These are phyloP conservation scores for Colletotrichum kahawae DNA, from an alignment of 2,329 filamentous ascomycete species.

Conservation along the genomic window DNA sequence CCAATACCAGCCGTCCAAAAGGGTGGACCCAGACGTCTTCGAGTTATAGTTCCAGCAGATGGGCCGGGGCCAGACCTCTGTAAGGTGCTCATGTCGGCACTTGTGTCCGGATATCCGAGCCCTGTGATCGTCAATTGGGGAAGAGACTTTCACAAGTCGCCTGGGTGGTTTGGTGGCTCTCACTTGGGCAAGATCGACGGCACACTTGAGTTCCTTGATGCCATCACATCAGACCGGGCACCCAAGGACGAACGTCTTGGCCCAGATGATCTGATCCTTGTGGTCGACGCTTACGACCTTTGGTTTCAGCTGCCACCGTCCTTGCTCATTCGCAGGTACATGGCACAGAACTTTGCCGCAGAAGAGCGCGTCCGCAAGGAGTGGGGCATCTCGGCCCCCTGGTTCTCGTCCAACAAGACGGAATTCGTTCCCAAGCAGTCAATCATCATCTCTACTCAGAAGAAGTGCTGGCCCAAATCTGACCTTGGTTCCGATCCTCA, in stretches of 20 bases:
- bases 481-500: constrained; percentile 25
- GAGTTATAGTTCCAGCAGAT: constrained; percentile 32
- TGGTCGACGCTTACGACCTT: constrained; percentile 42
- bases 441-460: constrained; percentile 27
- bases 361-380: constrained; percentile 30
- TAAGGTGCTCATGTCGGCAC: constrained; percentile 34
- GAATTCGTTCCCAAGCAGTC: constrained; percentile 29
- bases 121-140: constrained; percentile 33
- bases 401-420: neutral
- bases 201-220: constrained; percentile 29
- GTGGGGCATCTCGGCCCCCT: constrained; percentile 23
- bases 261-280: constrained; percentile 35
- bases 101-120: constrained; percentile 31
- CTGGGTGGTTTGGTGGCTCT: constrained; percentile 27
- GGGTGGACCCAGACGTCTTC: constrained; percentile 19
- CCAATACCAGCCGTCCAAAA: neutral
- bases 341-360: constrained; percentile 37
- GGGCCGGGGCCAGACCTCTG: constrained; percentile 29
- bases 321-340: constrained; percentile 38
- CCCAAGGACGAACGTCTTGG: constrained; percentile 15
- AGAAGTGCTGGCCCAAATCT: constrained; percentile 27
- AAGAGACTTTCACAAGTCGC: constrained; percentile 20
- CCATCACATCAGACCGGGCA: constrained; percentile 1
- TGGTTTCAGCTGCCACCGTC: constrained; percentile 45
- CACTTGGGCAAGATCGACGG: constrained; percentile 33